These are phyloP conservation scores for Ustilago bromivora DNA, from an alignment of 1,284 basidiomycete genomes.

Conservation along the genomic window DNA sequence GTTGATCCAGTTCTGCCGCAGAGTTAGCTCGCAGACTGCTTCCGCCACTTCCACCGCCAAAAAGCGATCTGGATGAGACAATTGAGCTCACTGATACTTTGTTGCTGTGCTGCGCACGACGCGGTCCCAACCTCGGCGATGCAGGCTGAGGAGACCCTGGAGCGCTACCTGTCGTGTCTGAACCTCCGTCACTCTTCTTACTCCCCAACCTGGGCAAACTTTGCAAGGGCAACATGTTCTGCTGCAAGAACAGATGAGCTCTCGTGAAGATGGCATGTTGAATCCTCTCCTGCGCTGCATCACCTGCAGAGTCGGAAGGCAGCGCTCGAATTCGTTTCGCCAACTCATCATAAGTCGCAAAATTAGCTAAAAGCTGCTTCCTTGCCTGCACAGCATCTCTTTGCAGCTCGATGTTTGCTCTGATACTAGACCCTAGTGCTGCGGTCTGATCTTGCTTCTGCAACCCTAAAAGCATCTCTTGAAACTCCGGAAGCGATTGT, in stretches of 20 bases:
- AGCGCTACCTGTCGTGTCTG: constrained; percentile 34
- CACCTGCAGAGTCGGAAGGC: constrained; percentile 69
- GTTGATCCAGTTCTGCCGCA: constrained; percentile 10
- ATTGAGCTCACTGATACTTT: constrained; percentile 39
- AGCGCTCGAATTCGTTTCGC: constrained; percentile 84
- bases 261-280: constrained; percentile 83
- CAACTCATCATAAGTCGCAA: constrained; percentile 87
- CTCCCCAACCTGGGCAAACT: constrained; percentile 76
- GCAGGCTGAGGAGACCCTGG: constrained; percentile 31
- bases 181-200: constrained; percentile 57
- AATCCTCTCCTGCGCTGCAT: constrained; percentile 80
- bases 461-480: constrained; percentile 76
- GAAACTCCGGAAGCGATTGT: constrained; percentile 77
- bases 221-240: constrained; percentile 74
- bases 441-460: constrained; percentile 70
- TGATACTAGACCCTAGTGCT: constrained; percentile 58
- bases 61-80: constrained; percentile 39
- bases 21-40: constrained; percentile 6
- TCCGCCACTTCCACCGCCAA: constrained; percentile 32
- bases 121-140: constrained; percentile 17
- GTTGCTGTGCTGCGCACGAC: constrained; percentile 18
- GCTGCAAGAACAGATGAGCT: constrained; percentile 85
- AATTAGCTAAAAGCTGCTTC: constrained; percentile 83
- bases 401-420: constrained; percentile 65
- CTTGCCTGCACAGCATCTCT: constrained; percentile 78